Percentiles rank a stretch among this genome's conserved stretches.
These are phyloP conservation scores for Phycomyces nitens DNA, from an alignment of 192 early-diverging fungal species.

Conservation along the genomic window DNA sequence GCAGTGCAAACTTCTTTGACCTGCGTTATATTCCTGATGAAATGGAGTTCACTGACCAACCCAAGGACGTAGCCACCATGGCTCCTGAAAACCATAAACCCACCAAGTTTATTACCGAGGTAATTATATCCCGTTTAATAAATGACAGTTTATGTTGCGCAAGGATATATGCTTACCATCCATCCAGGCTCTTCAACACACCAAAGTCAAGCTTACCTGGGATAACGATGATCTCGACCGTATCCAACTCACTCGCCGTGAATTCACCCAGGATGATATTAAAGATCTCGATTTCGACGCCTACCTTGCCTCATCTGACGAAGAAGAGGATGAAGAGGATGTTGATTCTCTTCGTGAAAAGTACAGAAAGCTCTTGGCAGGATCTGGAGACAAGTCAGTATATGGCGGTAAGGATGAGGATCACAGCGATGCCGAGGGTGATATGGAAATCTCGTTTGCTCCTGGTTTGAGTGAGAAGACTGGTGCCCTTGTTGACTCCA, in stretches of 20 bases:
- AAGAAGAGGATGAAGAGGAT: conserved; percentile 64
- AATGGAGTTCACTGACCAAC: conserved; percentile 78
- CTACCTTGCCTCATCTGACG: conserved; percentile 75
- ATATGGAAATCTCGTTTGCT: conserved; percentile 90
- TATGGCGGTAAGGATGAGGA: conserved; percentile 28
- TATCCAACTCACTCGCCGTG: conserved; percentile 69
- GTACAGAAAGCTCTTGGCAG: conserved; percentile 46
- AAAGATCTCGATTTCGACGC: conserved; percentile 89
- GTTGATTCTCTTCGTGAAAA: conserved; percentile 41
- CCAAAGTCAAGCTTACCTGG: conserved; percentile 93
- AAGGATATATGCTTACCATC: too few relatives aligned
- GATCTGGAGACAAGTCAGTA: conserved; percentile 29
- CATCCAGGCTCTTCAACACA: conserved; percentile 78
- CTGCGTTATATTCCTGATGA: conserved; percentile 90
- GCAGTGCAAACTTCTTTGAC: conserved; percentile 89
- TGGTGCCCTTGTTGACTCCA: conserved; percentile 44
- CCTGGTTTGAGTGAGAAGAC: conserved; percentile 82
- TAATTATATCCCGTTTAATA: conserved; percentile 23
- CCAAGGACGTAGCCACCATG: conserved; percentile 54
- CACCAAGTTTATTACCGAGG: conserved; percentile 64
- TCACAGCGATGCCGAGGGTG: conserved; percentile 24
- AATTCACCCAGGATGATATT: conserved; percentile 85
- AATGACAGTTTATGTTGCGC: too few relatives aligned
- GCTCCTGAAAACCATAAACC: conserved; percentile 69
- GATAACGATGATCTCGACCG: conserved; percentile 91